Evolutionary conservation across 2,329 filamentous ascomycete species (phyloP), one percentile per base, ranked within the genome.

Genomic region (Trichoderma breve): DNA sequence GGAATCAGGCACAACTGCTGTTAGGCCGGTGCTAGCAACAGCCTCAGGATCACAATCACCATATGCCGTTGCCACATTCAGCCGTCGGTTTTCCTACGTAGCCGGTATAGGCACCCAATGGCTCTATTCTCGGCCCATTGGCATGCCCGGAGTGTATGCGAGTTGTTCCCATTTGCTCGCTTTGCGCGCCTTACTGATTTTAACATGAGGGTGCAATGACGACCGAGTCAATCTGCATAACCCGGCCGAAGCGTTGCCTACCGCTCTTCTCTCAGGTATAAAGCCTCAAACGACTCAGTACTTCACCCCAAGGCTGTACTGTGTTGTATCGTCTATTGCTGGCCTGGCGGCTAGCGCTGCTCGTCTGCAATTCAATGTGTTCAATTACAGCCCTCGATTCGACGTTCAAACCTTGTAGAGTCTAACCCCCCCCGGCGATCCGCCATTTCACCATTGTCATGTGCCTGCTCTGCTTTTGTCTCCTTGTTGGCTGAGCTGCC

Each of bases 321-420:
- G 53, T 53, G 53, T 12, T 28, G 53, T 57, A n/a, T 53, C 53
- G 53, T 57, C 53, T 30, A 5, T 30, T 18, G 53, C 53, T 39
- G 57, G 28, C 58, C 58, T 63, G 39, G 62, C 62, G 62, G 62
- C 62, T 32, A 39, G 55, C 65, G 28, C 28, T 18, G 36, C 55
- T 34, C 43, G 26, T 47, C 18, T 26, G 62, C 26, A 28, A 63
- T 34, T 63, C 24, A 1, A 68, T 69, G 57, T 70, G 39, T 62
- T 70, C 39, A 43, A 43, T 43, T 36, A 58, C 66, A 70, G 66
- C 66, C 53, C 66, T 32, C 66, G 39, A 61, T 30, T 34, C 28
- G 63, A 62, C 1, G 9, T 34, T 32, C 18, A 47, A 68, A 21
- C 18, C 47, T 24, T 24, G 47, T 14, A n/a, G 3, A n/a, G 3